Base-by-base conservation (phyloP, 225 moss, liverwort and hornwort species). In the Lunularia cruciata region DNA sequence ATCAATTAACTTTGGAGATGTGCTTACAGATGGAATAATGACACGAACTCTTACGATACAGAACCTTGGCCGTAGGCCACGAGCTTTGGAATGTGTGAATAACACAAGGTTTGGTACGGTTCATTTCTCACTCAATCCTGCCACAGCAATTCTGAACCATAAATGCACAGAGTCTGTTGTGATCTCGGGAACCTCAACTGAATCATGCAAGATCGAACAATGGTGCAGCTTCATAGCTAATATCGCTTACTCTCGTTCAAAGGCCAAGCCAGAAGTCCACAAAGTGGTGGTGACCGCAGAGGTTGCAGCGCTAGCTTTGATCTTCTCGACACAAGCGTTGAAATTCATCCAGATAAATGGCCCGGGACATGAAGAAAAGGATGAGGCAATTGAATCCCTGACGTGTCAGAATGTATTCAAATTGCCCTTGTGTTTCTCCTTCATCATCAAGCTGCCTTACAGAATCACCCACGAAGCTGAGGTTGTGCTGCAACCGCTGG, bases 281-380 rank as follows among this genome's bases (percentile, higher is more conserved):
- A 86, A 74, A 30, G 63, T 95, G 43, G 25, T 83, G 8, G 84
- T 92, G 1, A 83, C 85, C 71, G 92, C 75, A 8, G 22, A 88
- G 22, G 79, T 92, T n/a, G 84, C 86, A 6, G 83, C 76, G 18
- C 74, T 83, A 0, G 88, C 86, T 64, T 67, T 95, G 8, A 62
- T 81, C 35, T 87, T 87, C 56, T 86, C 90, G 0, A 79, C 90
- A 11, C 28, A 8, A 0, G 83, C 85, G 3, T 58, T 95, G 46
- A 72, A 65, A 0, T 88, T 95, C 53, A 57, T 90, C 0, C 95
- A 95, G 78, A 69, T 90, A 8, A 95, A 95, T 37, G 88, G 85
- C 65, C 86, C 89, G 42, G 88, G 84, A 14, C n/a, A 67, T 18
- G 81, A 85, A 48, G 86, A 75, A 0, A 0, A 47, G 0, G 81